Percentiles rank a stretch among this genome's conserved stretches.
Evolutionary conservation across 2,329 filamentous ascomycete genomes (phyloP).

Genomic region (Lasiodiplodia sp.): DNA sequence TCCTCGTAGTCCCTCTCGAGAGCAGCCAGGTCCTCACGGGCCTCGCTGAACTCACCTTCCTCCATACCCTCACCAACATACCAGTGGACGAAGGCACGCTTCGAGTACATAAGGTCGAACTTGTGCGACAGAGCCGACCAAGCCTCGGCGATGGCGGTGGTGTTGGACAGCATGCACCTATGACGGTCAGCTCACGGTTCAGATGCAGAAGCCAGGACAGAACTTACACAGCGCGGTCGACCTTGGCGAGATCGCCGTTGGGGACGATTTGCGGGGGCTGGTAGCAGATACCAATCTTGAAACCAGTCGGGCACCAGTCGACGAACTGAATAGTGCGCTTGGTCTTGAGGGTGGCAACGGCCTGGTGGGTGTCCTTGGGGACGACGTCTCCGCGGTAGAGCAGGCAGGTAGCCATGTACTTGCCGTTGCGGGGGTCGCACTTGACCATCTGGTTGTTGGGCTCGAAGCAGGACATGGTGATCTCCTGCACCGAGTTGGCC

Average conservation of each 20-base stretch:
- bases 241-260: slow-evolving; percentile 96
- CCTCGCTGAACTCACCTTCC: slow-evolving; percentile 88
- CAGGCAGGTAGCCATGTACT: slow-evolving; percentile 78
- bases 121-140: slow-evolving; percentile 77
- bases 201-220: not conserved
- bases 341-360: slow-evolving; percentile 72
- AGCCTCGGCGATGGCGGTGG: slow-evolving; percentile 75
- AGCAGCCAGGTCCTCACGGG: slow-evolving; percentile 83
- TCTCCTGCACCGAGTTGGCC: slow-evolving; percentile 97
- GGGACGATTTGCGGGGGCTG: slow-evolving; percentile 95
- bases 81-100: slow-evolving; percentile 79
- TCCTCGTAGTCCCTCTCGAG: slow-evolving; percentile 89
- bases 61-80: slow-evolving; percentile 92
- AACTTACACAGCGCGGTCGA: slow-evolving; percentile 84
- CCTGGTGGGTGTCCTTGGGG: slow-evolving; percentile 72
- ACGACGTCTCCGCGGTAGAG: slow-evolving; percentile 77
- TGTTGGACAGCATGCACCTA: slow-evolving; percentile 74
- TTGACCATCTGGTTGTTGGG: slow-evolving; percentile 83
- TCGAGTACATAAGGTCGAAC: slow-evolving; percentile 81
- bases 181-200: not conserved
- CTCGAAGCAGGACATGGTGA: slow-evolving; percentile 62
- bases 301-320: slow-evolving; percentile 78
- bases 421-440: slow-evolving; percentile 76
- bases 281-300: slow-evolving; percentile 80
- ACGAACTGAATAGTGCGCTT: slow-evolving; percentile 77